A percentile compares a stretch with the other conserved stretches of the same genome.
Conservation (phyloP, 1,284 basidiomycete species). For the Schizophyllum amplum region DNA sequence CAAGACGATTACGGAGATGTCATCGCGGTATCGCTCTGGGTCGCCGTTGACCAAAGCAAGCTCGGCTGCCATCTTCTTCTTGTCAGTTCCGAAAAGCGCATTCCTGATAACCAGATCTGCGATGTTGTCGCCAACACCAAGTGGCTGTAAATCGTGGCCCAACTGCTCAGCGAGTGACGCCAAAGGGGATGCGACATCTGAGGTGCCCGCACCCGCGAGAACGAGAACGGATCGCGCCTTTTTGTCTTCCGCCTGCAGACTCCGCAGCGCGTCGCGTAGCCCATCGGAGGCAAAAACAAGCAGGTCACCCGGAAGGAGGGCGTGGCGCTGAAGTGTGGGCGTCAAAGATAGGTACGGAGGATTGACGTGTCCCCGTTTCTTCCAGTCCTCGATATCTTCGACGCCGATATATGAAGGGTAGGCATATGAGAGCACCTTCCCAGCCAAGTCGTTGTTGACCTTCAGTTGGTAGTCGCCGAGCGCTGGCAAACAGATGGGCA, state of each 20-base stretch:
- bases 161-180: background rate
- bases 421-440: conserved; percentile 1
- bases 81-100: conserved; percentile 8
- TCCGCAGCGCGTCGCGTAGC: background rate
- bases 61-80: background rate
- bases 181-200: background rate
- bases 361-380: background rate
- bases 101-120: conserved; percentile 7
- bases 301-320: conserved; percentile 1
- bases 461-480: conserved; percentile 9
- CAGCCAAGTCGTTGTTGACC: background rate
- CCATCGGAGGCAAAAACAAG: conserved; percentile 9
- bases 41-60: background rate
- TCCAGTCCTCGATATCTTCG: background rate
- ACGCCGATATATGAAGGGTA: background rate
- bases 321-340: conserved; percentile 1
- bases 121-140: conserved; percentile 2
- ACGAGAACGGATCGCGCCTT: background rate
- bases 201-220: background rate
- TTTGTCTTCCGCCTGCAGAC: background rate
- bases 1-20: background rate
- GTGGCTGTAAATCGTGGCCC: conserved; percentile 5
- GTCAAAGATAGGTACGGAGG: conserved; percentile 6
- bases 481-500: background rate
- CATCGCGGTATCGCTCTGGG: background rate